phyloP scores from a whole-genome alignment of 1,284 basidiomycete genomes.

The Pyrrhoderma noxium region DNA sequence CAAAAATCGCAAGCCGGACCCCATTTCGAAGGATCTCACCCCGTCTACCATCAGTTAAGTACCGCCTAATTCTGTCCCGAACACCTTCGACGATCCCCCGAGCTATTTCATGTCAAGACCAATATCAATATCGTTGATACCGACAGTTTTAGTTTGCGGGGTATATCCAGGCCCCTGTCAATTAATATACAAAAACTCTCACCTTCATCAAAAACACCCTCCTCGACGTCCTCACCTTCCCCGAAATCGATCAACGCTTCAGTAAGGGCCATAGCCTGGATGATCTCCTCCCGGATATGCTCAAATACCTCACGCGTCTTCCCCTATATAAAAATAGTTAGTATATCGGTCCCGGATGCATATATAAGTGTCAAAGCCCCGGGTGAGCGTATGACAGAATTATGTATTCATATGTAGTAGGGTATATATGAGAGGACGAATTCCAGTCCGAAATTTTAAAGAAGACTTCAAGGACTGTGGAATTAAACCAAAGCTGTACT shows the following conservation, averaged over 20 bases:
- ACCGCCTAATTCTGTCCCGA: conserved; percentile 40
- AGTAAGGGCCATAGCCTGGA: conserved; percentile 65
- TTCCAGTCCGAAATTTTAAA: no score
- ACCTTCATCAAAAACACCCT: conserved; percentile 65
- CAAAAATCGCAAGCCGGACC: conserved; percentile 77
- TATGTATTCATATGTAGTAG: no score
- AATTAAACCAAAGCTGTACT: conserved; percentile 17
- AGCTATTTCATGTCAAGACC: conserved; percentile 34
- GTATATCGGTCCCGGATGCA: no score
- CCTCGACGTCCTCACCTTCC: conserved; percentile 82
- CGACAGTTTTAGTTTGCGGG: no score
- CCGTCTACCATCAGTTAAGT: conserved; percentile 61
- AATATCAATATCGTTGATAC: not conserved
- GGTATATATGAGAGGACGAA: no score
- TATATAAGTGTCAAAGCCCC: no score
- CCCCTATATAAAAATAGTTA: conserved; percentile 39
- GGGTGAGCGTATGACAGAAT: no score
- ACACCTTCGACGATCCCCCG: conserved; percentile 40
- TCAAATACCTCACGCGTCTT: conserved; percentile 51
- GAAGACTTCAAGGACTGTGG: not conserved
- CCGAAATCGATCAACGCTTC: conserved; percentile 90
- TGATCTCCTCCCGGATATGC: conserved; percentile 52
- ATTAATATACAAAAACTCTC: conserved; percentile 1
- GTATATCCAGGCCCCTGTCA: no score
- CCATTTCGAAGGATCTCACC: conserved; percentile 83